Evolutionary conservation across 495 filamentous ascomycete genomes (phyloP).

Genomic region (Talaromyces trachyspermus): DNA sequence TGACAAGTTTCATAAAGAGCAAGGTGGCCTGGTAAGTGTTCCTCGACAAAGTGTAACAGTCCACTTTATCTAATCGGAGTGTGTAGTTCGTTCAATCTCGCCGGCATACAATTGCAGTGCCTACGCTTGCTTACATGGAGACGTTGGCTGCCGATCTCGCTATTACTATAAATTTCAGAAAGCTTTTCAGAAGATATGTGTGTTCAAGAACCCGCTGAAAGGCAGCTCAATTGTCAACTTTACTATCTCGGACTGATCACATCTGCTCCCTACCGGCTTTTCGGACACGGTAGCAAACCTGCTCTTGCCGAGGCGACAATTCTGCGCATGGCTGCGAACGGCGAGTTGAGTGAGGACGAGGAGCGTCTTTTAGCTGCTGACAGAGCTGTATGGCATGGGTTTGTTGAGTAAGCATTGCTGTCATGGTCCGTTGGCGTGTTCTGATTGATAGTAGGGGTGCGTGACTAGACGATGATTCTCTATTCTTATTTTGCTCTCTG

Average conservation of each 20-base stretch:
- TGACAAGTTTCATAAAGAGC: constrained; percentile 7
- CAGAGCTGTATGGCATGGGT: neutral
- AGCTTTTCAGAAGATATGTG: constrained; percentile 7
- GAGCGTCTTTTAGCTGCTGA: constrained; percentile 3
- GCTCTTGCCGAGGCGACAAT: constrained; percentile 13
- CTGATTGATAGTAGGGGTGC: neutral
- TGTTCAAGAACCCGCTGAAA: constrained; percentile 7
- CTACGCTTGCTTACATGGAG: constrained; percentile 13
- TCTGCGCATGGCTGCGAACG: constrained; percentile 9
- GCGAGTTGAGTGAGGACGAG: constrained; percentile 13
- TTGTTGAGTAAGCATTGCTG: neutral
- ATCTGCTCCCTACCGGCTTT: constrained; percentile 17
- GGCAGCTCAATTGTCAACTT: constrained; percentile 11
- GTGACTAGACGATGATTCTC: neutral
- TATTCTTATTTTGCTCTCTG: constrained; percentile 1
- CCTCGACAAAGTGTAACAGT: neutral
- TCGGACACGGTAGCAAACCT: constrained; percentile 11
- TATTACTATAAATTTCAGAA: constrained; percentile 10
- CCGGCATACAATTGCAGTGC: constrained; percentile 10
- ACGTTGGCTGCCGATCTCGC: constrained; percentile 11
- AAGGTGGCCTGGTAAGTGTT: constrained; percentile 6
- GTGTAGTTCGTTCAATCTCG: constrained; percentile 11
- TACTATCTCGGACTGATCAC: constrained; percentile 14
- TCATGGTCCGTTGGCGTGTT: neutral
- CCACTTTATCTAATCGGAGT: neutral